phyloP scores from a whole-genome alignment of 495 filamentous ascomycete species.

The Podospora comata region DNA sequence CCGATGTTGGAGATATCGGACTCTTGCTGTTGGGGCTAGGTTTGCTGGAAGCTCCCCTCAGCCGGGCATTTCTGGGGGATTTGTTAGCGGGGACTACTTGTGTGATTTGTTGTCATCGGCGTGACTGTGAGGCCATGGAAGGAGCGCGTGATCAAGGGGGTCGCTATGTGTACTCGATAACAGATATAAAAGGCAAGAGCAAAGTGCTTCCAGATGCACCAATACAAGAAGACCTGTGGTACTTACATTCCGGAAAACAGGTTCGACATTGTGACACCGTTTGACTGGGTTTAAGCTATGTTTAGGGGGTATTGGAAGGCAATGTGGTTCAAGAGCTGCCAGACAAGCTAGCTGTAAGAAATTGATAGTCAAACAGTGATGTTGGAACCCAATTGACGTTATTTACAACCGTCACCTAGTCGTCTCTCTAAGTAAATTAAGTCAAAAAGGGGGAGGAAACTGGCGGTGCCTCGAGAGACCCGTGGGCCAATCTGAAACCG shows the following conservation, averaged over 20 bases:
- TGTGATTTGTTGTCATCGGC: background rate
- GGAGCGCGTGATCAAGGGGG: background rate
- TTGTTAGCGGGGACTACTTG: constrained; percentile 16
- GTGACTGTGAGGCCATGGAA: background rate
- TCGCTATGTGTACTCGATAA: background rate
- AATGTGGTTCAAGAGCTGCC: background rate
- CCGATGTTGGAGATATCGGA: constrained; percentile 37
- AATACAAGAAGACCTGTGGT: background rate
- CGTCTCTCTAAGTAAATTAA: constrained; percentile 7
- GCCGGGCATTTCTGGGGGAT: constrained; percentile 44
- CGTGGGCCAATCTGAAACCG: constrained; percentile 9
- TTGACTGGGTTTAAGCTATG: constrained; percentile 3
- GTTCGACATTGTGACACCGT: constrained; percentile 59
- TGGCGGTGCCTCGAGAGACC: background rate
- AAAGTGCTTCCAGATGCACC: background rate
- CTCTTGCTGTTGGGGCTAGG: constrained; percentile 36
- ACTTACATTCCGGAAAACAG: constrained; percentile 81
- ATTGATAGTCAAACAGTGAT: background rate
- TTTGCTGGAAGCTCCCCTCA: constrained; percentile 46
- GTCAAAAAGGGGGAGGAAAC: constrained; percentile 17
- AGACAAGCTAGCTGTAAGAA: background rate
- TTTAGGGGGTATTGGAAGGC: background rate
- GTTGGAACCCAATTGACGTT: background rate
- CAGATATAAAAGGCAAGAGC: background rate
- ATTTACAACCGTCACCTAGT: constrained; percentile 1